Percentiles rank a stretch among this genome's conserved stretches.
Conservation (phyloP, 768 basidiomycete species). For the Hirschioporus abietinus region DNA sequence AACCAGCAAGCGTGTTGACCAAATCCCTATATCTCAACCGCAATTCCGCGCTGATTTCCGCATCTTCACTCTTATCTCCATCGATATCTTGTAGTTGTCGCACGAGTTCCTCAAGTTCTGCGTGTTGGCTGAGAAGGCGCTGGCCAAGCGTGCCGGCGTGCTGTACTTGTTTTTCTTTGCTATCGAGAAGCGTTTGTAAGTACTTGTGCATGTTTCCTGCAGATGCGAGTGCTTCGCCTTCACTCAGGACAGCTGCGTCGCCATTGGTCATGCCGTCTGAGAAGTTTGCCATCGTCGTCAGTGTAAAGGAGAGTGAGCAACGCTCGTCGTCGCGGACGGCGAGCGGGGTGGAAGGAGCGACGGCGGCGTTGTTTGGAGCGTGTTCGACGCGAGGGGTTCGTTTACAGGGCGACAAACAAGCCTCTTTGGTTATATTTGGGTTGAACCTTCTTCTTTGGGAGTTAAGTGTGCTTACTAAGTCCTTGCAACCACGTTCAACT, state of each 20-base stretch:
- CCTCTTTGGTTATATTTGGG: background rate
- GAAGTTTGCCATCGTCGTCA: constrained; percentile 10
- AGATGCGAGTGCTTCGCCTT: constrained; percentile 2
- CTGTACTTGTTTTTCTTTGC: constrained; percentile 88
- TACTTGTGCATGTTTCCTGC: constrained; percentile 27
- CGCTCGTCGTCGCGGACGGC: constrained; percentile 1
- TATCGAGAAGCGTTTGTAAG: constrained; percentile 63
- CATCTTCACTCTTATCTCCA: constrained; percentile 56
- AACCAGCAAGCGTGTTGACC: constrained; percentile 63
- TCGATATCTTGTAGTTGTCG: constrained; percentile 72
- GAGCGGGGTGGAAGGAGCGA: background rate
- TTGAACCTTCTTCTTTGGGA: background rate
- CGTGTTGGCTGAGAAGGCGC: constrained; percentile 88
- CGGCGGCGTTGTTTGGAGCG: no score
- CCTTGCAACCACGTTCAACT: background rate
- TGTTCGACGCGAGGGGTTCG: background rate
- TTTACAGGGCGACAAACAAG: background rate
- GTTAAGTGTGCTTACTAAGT: no score
- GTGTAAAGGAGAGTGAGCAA: constrained; percentile 6
- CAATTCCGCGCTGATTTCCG: constrained; percentile 61
- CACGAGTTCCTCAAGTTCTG: constrained; percentile 88
- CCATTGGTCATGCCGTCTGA: constrained; percentile 4
- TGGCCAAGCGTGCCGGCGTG: constrained; percentile 91
- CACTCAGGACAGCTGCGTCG: background rate
- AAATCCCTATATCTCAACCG: constrained; percentile 72